Evolutionary conservation across 495 filamentous ascomycete genomes (phyloP), one percentile per base, ranked within the genome.

Genomic region (Tuber calosporum): DNA sequence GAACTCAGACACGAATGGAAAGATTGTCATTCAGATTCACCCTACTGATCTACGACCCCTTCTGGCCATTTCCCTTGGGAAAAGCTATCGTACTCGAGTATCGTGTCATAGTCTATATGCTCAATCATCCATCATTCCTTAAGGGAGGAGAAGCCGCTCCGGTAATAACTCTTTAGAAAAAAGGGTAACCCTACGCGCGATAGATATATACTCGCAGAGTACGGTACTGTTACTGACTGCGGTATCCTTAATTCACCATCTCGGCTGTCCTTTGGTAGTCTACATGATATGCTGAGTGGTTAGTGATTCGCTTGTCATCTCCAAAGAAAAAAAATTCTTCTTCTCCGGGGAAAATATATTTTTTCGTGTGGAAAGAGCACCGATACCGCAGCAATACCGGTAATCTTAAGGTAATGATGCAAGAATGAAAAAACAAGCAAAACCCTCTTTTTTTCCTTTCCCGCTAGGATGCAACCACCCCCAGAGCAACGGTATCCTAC

Each of bases 101-200:
- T n/a, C n/a, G n/a, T n/a, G n/a, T n/a, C n/a, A n/a, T n/a, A n/a
- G n/a, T n/a, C n/a, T n/a, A n/a, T n/a, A n/a, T n/a, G n/a, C n/a
- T 30, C 66, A 48, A 69, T 66, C 48, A 69, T 70, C 69, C 48
- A 69, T 70, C 69, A 71, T 71, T 62, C 69, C 48, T 20, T 40
- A 38, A 40, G 70, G 71, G 68, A 70, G 67, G 68, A 71, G 48
- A 53, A 38, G 40, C 73, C 30, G 62, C 62, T 53, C 41, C n/a
- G 48, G 68, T 30, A 67, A 40, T 62, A 69, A 66, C 66, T 68
- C 38, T 71, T 77, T n/a, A 26, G n/a, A 78, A 22, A 53, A 53
- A 77, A 43, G 72, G 75, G 76, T 66, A 73, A 70, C 68, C 71
- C 70, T 73, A 78, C 74, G 76, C 74, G 76, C 70, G 67, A 66